phyloP scores from a whole-genome alignment of 164 flowering plant genomes.

The Buxus sempervirens region DNA sequence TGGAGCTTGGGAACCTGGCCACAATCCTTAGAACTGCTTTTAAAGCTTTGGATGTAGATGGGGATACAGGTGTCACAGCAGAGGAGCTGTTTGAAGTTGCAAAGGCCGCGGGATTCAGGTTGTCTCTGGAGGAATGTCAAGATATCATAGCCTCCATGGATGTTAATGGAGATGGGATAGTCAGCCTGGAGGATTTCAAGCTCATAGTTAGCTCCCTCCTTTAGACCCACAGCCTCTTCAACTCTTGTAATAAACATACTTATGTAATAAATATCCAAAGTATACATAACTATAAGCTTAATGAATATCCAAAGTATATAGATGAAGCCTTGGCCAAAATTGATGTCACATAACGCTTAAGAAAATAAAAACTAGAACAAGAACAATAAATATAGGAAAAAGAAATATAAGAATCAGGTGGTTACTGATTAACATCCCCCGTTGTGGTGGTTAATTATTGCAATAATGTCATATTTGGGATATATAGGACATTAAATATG shows the following conservation, averaged over 20 bases:
- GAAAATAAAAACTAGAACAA: too few relatives aligned
- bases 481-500: too few relatives aligned
- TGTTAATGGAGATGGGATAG: conserved; percentile 46
- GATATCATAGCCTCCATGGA: conserved; percentile 38
- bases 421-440: too few relatives aligned
- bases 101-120: conserved; percentile 16
- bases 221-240: conserved; percentile 8
- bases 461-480: too few relatives aligned
- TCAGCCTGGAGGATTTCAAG: conserved; percentile 35
- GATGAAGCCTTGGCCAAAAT: too few relatives aligned
- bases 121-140: conserved; percentile 34
- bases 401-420: neutral
- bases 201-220: conserved; percentile 36
- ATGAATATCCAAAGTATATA: too few relatives aligned
- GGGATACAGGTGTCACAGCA: conserved; percentile 30
- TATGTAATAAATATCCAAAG: too few relatives aligned
- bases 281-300: too few relatives aligned
- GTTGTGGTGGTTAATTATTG: too few relatives aligned
- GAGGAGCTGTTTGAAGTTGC: conserved; percentile 30
- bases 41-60: conserved; percentile 27
- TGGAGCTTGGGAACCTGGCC: conserved; percentile 35
- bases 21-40: conserved; percentile 22
- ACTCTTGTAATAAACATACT: too few relatives aligned
- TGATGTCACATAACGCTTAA: too few relatives aligned
- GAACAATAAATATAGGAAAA: neutral